These are phyloP conservation scores for Kluyveromyces sp. DNA, from an alignment of 1,139 yeast genomes.

Conservation along the genomic window DNA sequence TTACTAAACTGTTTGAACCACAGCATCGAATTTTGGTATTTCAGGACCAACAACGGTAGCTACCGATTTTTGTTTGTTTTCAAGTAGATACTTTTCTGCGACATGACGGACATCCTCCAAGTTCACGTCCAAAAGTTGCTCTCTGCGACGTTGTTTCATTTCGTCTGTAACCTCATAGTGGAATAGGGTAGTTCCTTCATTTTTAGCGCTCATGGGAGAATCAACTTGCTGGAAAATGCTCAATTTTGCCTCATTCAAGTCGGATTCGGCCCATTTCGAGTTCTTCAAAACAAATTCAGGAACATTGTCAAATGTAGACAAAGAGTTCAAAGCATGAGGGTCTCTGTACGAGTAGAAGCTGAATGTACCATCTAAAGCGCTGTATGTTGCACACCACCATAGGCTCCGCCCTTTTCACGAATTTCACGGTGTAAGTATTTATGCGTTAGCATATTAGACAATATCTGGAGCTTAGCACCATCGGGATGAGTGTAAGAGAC, in stretches of 20 bases:
- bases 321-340: constrained; percentile 72
- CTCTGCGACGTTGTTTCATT: constrained; percentile 74
- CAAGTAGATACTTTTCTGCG: constrained; percentile 15
- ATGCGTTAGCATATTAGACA: constrained; percentile 74
- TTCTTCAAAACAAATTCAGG: constrained; percentile 45
- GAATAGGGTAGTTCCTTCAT: constrained; percentile 66
- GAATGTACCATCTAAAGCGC: constrained; percentile 73
- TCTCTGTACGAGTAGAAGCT: constrained; percentile 88
- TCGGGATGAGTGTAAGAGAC: constrained; percentile 62
- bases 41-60: constrained; percentile 24
- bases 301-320: constrained; percentile 52
- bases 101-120: constrained; percentile 45
- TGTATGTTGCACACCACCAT: constrained; percentile 86
- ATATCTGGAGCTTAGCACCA: constrained; percentile 77
- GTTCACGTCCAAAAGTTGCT: constrained; percentile 56
- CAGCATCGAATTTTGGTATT: constrained; percentile 4
- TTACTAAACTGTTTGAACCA: background rate
- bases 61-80: constrained; percentile 5
- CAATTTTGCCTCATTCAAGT: constrained; percentile 81
- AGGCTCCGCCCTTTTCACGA: constrained; percentile 95
- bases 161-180: constrained; percentile 68
- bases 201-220: constrained; percentile 76
- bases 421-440: constrained; percentile 82
- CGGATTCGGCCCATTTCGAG: constrained; percentile 47
- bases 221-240: constrained; percentile 87